A percentile compares a stretch with the other conserved stretches of the same genome.
phyloP scores from a whole-genome alignment of 2,329 filamentous ascomycete genomes.

The Diaporthe vexans region DNA sequence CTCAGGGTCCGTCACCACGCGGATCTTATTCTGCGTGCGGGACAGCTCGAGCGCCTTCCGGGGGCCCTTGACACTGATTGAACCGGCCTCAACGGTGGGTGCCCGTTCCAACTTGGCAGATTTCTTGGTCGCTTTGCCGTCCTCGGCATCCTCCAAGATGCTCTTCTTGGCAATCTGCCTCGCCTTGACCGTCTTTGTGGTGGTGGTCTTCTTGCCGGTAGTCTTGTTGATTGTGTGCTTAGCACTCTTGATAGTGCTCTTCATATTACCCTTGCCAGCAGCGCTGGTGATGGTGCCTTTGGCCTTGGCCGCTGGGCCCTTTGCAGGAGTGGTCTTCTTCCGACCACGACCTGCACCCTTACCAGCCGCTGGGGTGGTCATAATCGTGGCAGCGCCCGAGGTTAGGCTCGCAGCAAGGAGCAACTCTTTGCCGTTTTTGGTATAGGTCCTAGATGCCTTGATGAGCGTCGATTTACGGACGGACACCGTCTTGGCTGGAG shows the following conservation, averaged over 20 bases:
- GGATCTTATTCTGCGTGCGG: constrained; percentile 37
- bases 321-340: constrained; percentile 19
- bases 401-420: constrained; percentile 40
- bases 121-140: constrained; percentile 21
- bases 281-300: constrained; percentile 20
- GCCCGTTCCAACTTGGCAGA: constrained; percentile 10
- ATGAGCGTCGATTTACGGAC: constrained; percentile 40
- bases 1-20: constrained; percentile 30
- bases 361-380: constrained; percentile 9
- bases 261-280: constrained; percentile 23
- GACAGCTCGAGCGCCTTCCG: constrained; percentile 36
- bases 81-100: constrained; percentile 20
- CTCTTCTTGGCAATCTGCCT: constrained; percentile 39
- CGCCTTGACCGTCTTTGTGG: constrained; percentile 30
- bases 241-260: constrained; percentile 25
- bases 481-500: constrained; percentile 14
- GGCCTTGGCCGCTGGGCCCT: constrained; percentile 29
- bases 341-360: not conserved
- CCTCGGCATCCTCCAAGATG: constrained; percentile 34
- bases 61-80: constrained; percentile 41
- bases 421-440: constrained; percentile 42
- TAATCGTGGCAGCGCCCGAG: constrained; percentile 29
- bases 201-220: constrained; percentile 15
- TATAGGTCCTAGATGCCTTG: constrained; percentile 40
- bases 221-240: constrained; percentile 35